Evolutionary conservation across 2,329 filamentous ascomycete species (phyloP).

Genomic region (Hirsutella minnesotensis): DNA sequence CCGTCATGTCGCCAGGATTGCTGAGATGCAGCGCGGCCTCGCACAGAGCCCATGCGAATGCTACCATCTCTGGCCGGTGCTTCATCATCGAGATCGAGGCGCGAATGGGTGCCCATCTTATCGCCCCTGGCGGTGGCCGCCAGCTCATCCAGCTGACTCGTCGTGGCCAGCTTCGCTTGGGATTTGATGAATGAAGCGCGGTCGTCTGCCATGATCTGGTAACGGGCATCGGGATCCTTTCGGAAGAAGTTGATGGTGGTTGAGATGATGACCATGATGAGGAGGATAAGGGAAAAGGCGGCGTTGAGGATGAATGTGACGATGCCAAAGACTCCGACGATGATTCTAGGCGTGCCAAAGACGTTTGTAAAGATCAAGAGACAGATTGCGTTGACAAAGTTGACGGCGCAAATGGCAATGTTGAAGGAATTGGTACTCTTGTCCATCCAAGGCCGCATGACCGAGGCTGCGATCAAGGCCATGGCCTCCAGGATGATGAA

Average conservation of each 20-base stretch:
- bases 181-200: constrained; percentile 97
- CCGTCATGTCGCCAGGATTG: too few species aligned
- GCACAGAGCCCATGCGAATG: too few species aligned
- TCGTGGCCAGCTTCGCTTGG: constrained; percentile 62
- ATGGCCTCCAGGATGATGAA: constrained; percentile 73
- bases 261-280: constrained; percentile 63
- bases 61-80: not conserved
- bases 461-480: constrained; percentile 64
- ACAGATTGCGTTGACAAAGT: constrained; percentile 85
- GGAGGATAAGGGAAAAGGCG: constrained; percentile 66
- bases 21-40: too few species aligned
- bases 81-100: constrained; percentile 28
- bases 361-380: constrained; percentile 78
- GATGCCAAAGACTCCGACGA: constrained; percentile 80
- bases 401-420: constrained; percentile 79
- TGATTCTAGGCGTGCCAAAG: constrained; percentile 72
- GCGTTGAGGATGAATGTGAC: constrained; percentile 84
- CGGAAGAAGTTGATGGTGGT: constrained; percentile 60
- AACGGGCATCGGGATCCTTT: constrained; percentile 89
- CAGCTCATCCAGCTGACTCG: constrained; percentile 81
- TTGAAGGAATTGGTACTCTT: constrained; percentile 97
- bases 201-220: constrained; percentile 94
- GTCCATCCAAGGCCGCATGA: constrained; percentile 94
- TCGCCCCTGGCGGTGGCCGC: constrained; percentile 83
- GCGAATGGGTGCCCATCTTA: constrained; percentile 38